phyloP scores from a whole-genome alignment of 495 filamentous ascomycete species.

The Endocarpon pusillum region DNA sequence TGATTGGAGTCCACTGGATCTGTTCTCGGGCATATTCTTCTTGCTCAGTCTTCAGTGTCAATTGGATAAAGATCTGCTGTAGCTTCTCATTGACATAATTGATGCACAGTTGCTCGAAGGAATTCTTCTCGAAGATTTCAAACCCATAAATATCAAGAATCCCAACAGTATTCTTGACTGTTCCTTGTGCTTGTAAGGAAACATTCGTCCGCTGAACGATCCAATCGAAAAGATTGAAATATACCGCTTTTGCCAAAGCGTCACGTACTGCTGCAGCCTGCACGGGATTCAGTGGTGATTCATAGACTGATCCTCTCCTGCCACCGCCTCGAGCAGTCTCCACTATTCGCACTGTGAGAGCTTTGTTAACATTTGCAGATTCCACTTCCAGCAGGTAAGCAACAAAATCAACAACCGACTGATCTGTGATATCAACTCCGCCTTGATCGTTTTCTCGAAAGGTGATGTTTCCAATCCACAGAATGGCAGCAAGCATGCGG shows the following conservation, averaged over 20 bases:
- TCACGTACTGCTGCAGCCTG: conserved; percentile 91
- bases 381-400: conserved; percentile 90
- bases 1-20: conserved; percentile 98
- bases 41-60: conserved; percentile 92
- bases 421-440: conserved; percentile 71
- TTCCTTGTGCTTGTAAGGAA: conserved; percentile 64
- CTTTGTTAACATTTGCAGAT: conserved; percentile 61
- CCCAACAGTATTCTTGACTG: conserved; percentile 70
- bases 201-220: conserved; percentile 86
- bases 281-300: conserved; percentile 76
- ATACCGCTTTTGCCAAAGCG: conserved; percentile 85
- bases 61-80: conserved; percentile 98
- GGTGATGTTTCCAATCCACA: conserved; percentile 89
- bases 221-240: conserved; percentile 98
- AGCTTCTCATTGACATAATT: conserved; percentile 99
- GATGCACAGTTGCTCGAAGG: conserved; percentile 98
- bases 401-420: conserved; percentile 82
- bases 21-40: conserved; percentile 94
- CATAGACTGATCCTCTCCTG: conserved; percentile 66
- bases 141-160: conserved; percentile 99
- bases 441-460: conserved; percentile 77
- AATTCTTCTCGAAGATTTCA: conserved; percentile 98
- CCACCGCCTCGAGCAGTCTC: conserved; percentile 68
- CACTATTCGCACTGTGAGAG: conserved; percentile 73
- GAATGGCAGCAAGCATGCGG: conserved; percentile 79